Percentiles rank a stretch among this genome's conserved stretches.
Conservation (phyloP, 148 eudicot genomes). For the Nepenthes gracilis region DNA sequence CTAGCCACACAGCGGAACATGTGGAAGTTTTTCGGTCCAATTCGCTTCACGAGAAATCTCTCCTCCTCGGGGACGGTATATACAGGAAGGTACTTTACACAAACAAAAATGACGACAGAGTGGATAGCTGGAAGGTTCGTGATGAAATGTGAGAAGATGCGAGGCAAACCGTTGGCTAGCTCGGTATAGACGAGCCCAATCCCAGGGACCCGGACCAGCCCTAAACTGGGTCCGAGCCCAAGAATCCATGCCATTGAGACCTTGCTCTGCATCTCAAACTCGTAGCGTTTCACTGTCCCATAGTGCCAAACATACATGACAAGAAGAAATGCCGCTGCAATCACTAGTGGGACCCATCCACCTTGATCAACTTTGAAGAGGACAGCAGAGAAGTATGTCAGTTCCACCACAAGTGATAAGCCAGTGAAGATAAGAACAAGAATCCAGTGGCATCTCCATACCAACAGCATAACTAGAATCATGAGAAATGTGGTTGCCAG, state of each 20-base stretch:
- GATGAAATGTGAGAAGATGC: conserved; percentile 85
- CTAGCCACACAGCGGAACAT: conserved; percentile 97
- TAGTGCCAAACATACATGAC: conserved; percentile 98
- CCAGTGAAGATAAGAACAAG: conserved; percentile 61
- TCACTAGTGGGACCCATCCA: conserved; percentile 95
- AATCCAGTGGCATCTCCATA: conserved; percentile 92
- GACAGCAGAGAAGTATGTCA: conserved; percentile 86
- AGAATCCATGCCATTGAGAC: conserved; percentile 96
- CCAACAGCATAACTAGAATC: conserved; percentile 63
- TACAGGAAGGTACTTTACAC: conserved; percentile 92
- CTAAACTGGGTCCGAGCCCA: conserved; percentile 90
- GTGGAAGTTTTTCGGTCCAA: conserved; percentile 92
- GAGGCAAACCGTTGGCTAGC: conserved; percentile 88
- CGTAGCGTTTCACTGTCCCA: conserved; percentile 80
- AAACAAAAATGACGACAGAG: conserved; percentile 77
- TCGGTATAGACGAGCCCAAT: conserved; percentile 95
- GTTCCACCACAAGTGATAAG: conserved; percentile 67
- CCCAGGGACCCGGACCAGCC: conserved; percentile 92
- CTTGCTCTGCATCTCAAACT: conserved; percentile 90
- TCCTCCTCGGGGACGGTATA: conserved; percentile 91
- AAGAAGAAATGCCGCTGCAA: conserved; percentile 67
- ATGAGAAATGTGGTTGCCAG: conserved; percentile 82
- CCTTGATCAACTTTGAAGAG: conserved; percentile 91
- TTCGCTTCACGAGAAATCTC: conserved; percentile 79
- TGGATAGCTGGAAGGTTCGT: conserved; percentile 94